A percentile compares a stretch with the other conserved stretches of the same genome.
These are phyloP conservation scores for Aspergillus spinulosporus DNA, from an alignment of 2,329 filamentous ascomycete species.

Conservation along the genomic window DNA sequence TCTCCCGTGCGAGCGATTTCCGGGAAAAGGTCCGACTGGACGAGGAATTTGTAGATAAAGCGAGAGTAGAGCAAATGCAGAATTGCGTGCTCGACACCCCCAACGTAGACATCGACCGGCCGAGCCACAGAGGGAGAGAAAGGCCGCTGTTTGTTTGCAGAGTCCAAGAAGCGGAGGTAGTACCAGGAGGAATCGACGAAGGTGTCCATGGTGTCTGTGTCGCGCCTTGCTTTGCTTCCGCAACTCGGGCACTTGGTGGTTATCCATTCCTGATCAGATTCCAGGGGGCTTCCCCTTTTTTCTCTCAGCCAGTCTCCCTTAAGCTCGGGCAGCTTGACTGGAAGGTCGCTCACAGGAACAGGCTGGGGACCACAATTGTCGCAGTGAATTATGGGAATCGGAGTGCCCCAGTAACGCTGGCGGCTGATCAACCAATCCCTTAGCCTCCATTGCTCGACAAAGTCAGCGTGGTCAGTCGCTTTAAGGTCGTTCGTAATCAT, in stretches of 20 bases:
- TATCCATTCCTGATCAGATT: conserved; percentile 70
- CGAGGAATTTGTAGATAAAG: conserved; percentile 86
- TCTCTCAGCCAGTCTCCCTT: conserved; percentile 67
- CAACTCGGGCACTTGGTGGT: conserved; percentile 74
- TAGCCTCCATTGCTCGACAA: conserved; percentile 74
- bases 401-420: conserved; percentile 90
- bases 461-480: conserved; percentile 58
- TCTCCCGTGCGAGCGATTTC: conserved; percentile 38
- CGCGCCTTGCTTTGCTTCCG: conserved; percentile 67
- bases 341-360: conserved; percentile 73
- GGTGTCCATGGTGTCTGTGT: conserved; percentile 95
- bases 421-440: conserved; percentile 88
- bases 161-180: conserved; percentile 75
- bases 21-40: conserved; percentile 49
- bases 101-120: conserved; percentile 85
- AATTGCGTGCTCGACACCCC: conserved; percentile 88
- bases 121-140: conserved; percentile 62
- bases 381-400: conserved; percentile 87
- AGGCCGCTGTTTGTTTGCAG: conserved; percentile 61
- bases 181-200: conserved; percentile 98
- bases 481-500: conserved; percentile 57
- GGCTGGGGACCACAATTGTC: conserved; percentile 72
- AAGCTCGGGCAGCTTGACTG: conserved; percentile 71
- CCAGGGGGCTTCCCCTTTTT: conserved; percentile 74
- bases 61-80: conserved; percentile 84